A percentile compares a stretch with the other conserved stretches of the same genome.
Conservation (phyloP, 1,284 basidiomycete species). For the Trametes polyzona region DNA sequence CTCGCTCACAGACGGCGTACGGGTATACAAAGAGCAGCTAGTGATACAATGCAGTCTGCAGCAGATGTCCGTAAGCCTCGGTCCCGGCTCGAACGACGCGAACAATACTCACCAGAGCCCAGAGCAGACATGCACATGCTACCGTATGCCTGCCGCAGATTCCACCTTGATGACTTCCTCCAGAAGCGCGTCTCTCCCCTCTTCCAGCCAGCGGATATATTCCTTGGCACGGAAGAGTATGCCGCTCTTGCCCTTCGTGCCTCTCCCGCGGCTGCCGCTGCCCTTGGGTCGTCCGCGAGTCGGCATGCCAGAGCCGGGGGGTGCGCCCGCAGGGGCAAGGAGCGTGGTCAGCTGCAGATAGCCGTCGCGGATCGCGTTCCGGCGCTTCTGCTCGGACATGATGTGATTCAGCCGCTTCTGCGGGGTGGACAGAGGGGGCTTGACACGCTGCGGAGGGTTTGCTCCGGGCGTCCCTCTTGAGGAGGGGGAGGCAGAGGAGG, state of each 20-base stretch:
- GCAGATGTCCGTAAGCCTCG: not conserved
- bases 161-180: constrained; percentile 68
- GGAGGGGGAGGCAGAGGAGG: constrained; percentile 26
- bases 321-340: constrained; percentile 71
- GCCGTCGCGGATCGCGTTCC: constrained; percentile 87
- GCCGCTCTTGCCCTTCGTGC: constrained; percentile 76
- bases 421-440: constrained; percentile 75
- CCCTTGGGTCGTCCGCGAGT: constrained; percentile 79
- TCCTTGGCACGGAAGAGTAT: constrained; percentile 81
- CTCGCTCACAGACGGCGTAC: no score
- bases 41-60: not conserved
- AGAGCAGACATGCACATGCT: not conserved
- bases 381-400: constrained; percentile 89
- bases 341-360: constrained; percentile 83
- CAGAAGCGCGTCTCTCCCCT: constrained; percentile 64
- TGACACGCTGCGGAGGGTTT: constrained; percentile 32
- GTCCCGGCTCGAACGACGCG: not conserved
- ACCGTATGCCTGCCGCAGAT: constrained; percentile 54
- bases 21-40: not conserved
- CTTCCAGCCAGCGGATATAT: constrained; percentile 77
- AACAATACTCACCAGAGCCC: not conserved
- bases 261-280: constrained; percentile 51
- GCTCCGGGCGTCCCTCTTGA: constrained; percentile 24
- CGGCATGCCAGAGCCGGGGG: constrained; percentile 69
- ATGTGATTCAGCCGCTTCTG: constrained; percentile 95